Evolutionary conservation across 2,329 filamentous ascomycete species (phyloP), one percentile per base, ranked within the genome.

Genomic region (Harringtonia aguacate): DNA sequence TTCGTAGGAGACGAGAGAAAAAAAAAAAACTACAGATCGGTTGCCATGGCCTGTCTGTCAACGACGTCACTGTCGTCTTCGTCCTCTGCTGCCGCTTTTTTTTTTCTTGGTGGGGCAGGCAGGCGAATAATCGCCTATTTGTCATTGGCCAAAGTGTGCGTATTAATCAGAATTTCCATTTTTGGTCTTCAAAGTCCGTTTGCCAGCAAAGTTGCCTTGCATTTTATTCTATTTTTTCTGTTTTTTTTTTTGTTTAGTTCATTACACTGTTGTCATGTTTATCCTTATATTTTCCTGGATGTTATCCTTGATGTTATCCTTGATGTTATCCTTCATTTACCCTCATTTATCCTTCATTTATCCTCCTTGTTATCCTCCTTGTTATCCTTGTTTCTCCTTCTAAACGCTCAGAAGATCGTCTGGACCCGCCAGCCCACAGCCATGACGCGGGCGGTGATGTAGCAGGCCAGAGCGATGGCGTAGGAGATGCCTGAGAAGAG

Each of bases 401-500:
- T n/a, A n/a, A n/a, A n/a, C n/a, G n/a, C n/a, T n/a, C n/a, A 63
- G 36, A 61, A 62, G 7, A 55, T 49, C 2, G 29, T 52, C 36
- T 46, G 49, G 29, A 51, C 40, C n/a, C 47, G 49, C 61, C 61
- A 65, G 10, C 62, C 63, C 8, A 63, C 60, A 4, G 60, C 60
- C 39, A 62, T 43, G 7, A 63, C 56, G n/a, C 62, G 55, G 1
- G 62, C 61, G 3, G 50, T 40, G 1, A 50, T 45, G 43, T 61
- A 65, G 49, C 61, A 65, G 5, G 33, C 44, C 27, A 64, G 41
- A 2, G 61, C 60, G 10, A 62, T 29, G 3, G 50, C 41, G 43
- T 66, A 66, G 1, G 62, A 54, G 4, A 53, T 29, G 7, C 64
- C 65, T 1, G 63, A 61, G 44, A 68, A 68, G 7, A 61, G 46